phyloP scores from a whole-genome alignment of 129 eudicot genomes.

The Mikania micrantha region DNA sequence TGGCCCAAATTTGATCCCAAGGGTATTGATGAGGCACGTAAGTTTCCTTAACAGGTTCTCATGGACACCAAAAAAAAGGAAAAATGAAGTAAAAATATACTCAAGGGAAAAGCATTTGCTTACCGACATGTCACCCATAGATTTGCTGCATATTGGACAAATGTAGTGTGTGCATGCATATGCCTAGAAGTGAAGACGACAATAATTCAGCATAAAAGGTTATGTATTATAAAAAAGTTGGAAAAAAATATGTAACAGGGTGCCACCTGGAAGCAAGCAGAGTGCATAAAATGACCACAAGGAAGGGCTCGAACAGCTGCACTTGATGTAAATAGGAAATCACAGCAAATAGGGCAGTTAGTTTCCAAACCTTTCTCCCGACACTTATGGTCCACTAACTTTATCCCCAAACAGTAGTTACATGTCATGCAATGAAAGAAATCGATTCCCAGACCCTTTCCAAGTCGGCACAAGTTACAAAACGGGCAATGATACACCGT shows the following conservation, averaged over 20 bases:
- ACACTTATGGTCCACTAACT: constrained; percentile 88
- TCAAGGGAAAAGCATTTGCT: constrained; percentile 21
- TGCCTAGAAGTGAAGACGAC: constrained; percentile 40
- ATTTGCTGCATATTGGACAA: constrained; percentile 97
- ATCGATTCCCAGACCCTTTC: constrained; percentile 87
- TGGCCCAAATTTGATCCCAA: too few species aligned
- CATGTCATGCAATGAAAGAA: constrained; percentile 99
- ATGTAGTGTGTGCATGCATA: constrained; percentile 83
- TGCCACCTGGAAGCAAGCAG: constrained; percentile 94
- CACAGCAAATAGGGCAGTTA: constrained; percentile 97
- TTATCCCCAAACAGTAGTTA: constrained; percentile 80
- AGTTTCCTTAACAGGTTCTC: neutral
- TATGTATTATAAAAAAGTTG: neutral
- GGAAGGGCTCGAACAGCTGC: constrained; percentile 85
- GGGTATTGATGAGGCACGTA: neutral
- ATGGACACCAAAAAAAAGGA: neutral
- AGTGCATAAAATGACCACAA: constrained; percentile 99
- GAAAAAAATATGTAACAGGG: neutral
- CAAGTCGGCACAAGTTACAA: constrained; percentile 94
- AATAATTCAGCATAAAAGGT: constrained; percentile 5
- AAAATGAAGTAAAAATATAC: neutral
- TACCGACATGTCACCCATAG: constrained; percentile 99
- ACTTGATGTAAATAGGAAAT: constrained; percentile 91
- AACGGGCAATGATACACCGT: constrained; percentile 92
- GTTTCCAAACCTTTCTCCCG: constrained; percentile 95